Evolutionary conservation across 345 rosid genomes (phyloP), one percentile per base, ranked within the genome.

Genomic region (Aethionema arabicum): DNA sequence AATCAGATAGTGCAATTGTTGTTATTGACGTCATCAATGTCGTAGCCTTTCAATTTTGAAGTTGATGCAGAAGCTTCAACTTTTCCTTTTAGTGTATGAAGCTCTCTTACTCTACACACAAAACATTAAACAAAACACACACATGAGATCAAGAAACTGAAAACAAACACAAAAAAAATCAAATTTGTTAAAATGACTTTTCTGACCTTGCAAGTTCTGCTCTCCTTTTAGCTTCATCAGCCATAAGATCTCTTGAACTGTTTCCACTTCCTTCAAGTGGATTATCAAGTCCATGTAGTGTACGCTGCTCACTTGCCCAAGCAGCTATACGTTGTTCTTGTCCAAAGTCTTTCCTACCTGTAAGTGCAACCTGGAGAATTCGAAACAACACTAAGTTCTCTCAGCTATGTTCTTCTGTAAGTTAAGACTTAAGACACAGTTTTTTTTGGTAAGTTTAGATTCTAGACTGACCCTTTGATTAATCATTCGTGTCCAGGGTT

Each of bases 401-500:
- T 21, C 27, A 21, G 27, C 27, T 21, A 21, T 21, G 27, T 21
- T 21, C 27, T 21, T 21, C 1, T 21, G 27, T 21, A 21, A 21
- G 27, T 21, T 1, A 21, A 21, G 27, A 21, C 27, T 21, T 1
- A 21, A 21, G 27, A 21, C 27, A 21, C 2, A 1, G 27, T 21
- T 21, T 21, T 21, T 21, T 21, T 21, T 21, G 1, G 27, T 21
- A 21, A 21, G 27, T 21, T 21, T 21, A 21, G 27, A 21, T 2
- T 3, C 16, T 52, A 0, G 7, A 63, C 88, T 57, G 21, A 88
- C 98, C 75, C 95, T 82, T 70, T 83, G 76, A 57, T 91, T 60
- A 27, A 77, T 66, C 48, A 91, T 84, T 7, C 75, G 73, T 57
- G 76, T 62, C 95, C 96, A 88, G 2, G 96, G 88, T 75, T 74